Conservation (phyloP, 352 stramenopile genomes). For the Globisporangium recalcitrans region DNA sequence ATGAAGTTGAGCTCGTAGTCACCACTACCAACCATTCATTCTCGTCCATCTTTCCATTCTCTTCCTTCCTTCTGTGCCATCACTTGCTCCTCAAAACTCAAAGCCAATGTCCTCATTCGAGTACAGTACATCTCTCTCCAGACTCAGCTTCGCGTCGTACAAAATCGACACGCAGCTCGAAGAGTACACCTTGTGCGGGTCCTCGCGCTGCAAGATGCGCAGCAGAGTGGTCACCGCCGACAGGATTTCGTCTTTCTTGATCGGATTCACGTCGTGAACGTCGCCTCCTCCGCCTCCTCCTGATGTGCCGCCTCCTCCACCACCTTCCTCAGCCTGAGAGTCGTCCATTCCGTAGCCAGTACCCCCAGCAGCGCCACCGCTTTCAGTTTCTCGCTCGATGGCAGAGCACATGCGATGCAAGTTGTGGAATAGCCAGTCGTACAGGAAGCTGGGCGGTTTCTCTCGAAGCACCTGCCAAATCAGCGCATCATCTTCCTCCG, state of each 20-base stretch:
- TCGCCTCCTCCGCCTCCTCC: constrained; percentile 41
- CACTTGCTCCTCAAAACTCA: constrained; percentile 24
- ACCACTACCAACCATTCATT: too few relatives aligned
- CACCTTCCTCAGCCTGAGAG: constrained; percentile 22
- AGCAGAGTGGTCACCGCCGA: constrained; percentile 67
- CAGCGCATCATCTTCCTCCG: constrained; percentile 61
- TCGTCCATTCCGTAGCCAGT: constrained; percentile 22
- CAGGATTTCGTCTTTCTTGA: constrained; percentile 78
- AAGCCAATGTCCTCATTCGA: constrained; percentile 78
- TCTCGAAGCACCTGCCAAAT: constrained; percentile 60
- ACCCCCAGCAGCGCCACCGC: neutral
- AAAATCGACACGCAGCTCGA: constrained; percentile 68
- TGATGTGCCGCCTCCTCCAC: constrained; percentile 16
- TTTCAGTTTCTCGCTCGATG: constrained; percentile 56
- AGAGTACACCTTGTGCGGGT: constrained; percentile 54
- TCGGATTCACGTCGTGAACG: constrained; percentile 78
- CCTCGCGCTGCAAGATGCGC: constrained; percentile 63
- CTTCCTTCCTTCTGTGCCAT: neutral
- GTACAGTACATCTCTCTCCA: constrained; percentile 78
- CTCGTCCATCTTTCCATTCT: too few relatives aligned
- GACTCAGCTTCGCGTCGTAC: constrained; percentile 78
- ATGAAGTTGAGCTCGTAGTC: too few relatives aligned
- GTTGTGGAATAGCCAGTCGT: constrained; percentile 87
- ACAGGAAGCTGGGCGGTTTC: constrained; percentile 75
- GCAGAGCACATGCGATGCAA: constrained; percentile 72